Evolutionary conservation across 768 basidiomycete genomes (phyloP), one percentile per base, ranked within the genome.

Genomic region (Kwoniella heveanensis): DNA sequence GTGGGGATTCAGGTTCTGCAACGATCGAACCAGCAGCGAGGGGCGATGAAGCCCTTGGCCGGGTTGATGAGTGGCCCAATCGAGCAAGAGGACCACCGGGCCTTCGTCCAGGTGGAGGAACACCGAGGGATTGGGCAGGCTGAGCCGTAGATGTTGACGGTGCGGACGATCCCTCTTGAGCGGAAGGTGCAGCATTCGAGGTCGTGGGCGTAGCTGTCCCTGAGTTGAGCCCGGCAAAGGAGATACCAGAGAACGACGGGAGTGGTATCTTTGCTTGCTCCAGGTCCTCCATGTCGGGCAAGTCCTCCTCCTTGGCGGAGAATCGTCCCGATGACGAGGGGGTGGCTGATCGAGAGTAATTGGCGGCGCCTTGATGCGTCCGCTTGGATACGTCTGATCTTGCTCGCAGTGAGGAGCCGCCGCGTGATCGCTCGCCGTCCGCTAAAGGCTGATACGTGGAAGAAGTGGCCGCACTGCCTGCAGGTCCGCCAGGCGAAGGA

Each of bases 291-390:
- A 77, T 71, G 24, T 60, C 62, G 32, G 76, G 76, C 48, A 77
- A 49, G 65, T 77, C 76, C 56, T 77, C 76, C 52, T 77, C 76
- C 25, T 64, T 62, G n/a, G 76, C 76, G 4, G 76, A 77, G 55
- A 62, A 77, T 26, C 76, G 52, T 19, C 76, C 76, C 13, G 60
- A 52, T 8, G 46, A 61, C 5, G 26, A 59, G 5, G 74, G 74
- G 17, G 72, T 64, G 24, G 57, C 60, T 19, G 68, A 70, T 30
- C 74, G 60, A 8, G 72, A 76, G 46, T 60, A 62, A 27, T 56
- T 67, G 6, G 71, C 73, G 15, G 74, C 59, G 15, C 62, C 62
- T 1, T 39, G 47, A 64, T 76, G 74, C 22, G 62, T 64, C 46
- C 74, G 54, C 54, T 70, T 67, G 2, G 68, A 63, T 17, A 64